Evolutionary conservation across 306 rosid genomes (phyloP), one percentile per base, ranked within the genome.

Genomic region (Notholithocarpus densiflorus): DNA sequence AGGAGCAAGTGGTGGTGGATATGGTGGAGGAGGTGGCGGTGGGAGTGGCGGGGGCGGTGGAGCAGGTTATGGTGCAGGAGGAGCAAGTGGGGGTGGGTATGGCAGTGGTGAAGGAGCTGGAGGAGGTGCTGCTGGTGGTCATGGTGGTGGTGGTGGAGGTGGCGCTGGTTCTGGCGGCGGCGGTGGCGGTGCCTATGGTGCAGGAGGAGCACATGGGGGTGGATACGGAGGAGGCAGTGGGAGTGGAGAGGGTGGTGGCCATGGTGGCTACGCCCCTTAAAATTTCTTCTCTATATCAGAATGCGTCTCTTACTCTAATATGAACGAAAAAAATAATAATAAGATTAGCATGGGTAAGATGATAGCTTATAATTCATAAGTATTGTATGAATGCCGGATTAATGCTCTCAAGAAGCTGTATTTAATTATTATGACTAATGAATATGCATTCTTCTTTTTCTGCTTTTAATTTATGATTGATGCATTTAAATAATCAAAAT

Each of bases 241-340:
- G 1, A 70, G 75, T 21, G 84, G 84, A 2, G 80, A n/a, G n/a
- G 82, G 84, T 2, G 85, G 88, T 4, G 90, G 87, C 68, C 78
- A 83, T 14, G 87, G 89, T 40, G 88, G 89, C 72, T 83, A 90
- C 61, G 68, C 76, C 51, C 90, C 91, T 59, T 86, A 75, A 89
- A 29, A 23, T 14, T 34, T 48, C 57, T 14, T 19, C 19, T 31
- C 7, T 15, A 5, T 1, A 18, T 66, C 13, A 66, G 10, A 55
- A 34, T 71, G 56, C 14, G 34, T 32, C 5, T 70, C 27, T 29
- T 37, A 59, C 55, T 14, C 43, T 45, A 53, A 43, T 43, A 1
- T 66, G 29, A 20, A 9, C 29, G 0, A 5, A 6, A 15, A 26
- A 5, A 2, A 5, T 1, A 61, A 75, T 26, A 87, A 80, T 59